Conservation (phyloP, 345 rosid genomes). For the Syzygium grande region DNA sequence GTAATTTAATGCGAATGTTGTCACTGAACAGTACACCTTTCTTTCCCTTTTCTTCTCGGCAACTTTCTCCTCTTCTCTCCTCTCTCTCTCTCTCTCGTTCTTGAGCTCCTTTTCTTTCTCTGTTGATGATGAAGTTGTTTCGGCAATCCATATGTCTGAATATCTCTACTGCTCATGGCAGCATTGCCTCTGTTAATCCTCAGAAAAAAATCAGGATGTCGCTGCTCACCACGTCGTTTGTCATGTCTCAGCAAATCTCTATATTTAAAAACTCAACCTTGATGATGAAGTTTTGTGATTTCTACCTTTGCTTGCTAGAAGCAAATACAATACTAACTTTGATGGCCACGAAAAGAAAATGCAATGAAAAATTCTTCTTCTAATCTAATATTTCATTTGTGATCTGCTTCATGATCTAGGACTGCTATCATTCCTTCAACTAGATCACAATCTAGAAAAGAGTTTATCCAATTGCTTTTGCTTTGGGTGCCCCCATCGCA, state of each 20-base stretch:
- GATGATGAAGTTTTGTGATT: neutral
- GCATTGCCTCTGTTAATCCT: neutral
- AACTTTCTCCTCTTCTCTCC: neutral
- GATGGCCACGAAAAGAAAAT: neutral
- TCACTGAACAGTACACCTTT: neutral
- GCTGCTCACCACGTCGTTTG: no score
- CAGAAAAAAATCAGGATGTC: neutral
- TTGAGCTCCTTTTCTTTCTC: neutral
- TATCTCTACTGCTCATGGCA: neutral
- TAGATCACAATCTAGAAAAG: neutral
- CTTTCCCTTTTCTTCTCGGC: neutral
- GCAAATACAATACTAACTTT: neutral
- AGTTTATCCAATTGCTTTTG: no score
- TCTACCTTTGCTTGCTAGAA: neutral
- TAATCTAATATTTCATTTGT: neutral
- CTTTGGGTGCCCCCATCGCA: no score
- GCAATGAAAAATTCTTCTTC: neutral
- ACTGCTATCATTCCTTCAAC: neutral
- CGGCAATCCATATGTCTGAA: neutral
- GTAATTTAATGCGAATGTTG: constrained; percentile 30
- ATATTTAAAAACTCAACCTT: neutral
- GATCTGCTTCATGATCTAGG: neutral
- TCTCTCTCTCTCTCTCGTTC: neutral
- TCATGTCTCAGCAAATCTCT: neutral
- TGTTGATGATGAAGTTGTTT: neutral